Percentiles rank a stretch among this genome's conserved stretches.
Evolutionary conservation across 306 rosid genomes (phyloP).

Genomic region (Vigna nakashimae): DNA sequence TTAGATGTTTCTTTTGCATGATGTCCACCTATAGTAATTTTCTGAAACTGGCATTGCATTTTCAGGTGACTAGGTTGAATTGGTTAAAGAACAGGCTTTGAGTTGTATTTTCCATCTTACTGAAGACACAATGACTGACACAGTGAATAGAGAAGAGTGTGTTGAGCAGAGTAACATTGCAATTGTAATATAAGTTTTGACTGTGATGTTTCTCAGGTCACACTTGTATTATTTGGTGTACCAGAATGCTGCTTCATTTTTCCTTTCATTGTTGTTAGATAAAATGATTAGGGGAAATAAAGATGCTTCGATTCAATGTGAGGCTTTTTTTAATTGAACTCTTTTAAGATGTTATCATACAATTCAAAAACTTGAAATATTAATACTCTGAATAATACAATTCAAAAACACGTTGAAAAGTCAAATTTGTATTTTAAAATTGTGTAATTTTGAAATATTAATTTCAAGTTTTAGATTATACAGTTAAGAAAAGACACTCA

Average conservation of each 20-base stretch:
- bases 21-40: background rate
- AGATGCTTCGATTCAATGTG: background rate
- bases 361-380: too few relatives aligned
- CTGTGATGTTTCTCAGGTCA: constrained; percentile 53
- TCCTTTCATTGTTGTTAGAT: background rate
- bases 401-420: too few relatives aligned
- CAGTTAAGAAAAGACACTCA: too few relatives aligned
- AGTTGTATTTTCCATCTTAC: constrained; percentile 16
- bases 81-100: background rate
- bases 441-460: too few relatives aligned
- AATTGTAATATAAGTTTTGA: constrained; percentile 58
- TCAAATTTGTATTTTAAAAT: too few relatives aligned
- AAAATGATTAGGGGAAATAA: background rate
- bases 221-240: constrained; percentile 44
- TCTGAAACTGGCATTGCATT: constrained; percentile 23
- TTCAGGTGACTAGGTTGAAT: constrained; percentile 34
- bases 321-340: background rate
- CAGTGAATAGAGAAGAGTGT: constrained; percentile 32
- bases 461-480: too few relatives aligned
- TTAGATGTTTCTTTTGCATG: constrained; percentile 7
- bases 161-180: constrained; percentile 45
- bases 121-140: constrained; percentile 21
- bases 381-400: too few relatives aligned
- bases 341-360: too few relatives aligned
- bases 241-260: background rate